A percentile compares a stretch with the other conserved stretches of the same genome.
Evolutionary conservation across 371 early-diverging fungal genomes (phyloP).

Genomic region (Mucor ambiguus): DNA sequence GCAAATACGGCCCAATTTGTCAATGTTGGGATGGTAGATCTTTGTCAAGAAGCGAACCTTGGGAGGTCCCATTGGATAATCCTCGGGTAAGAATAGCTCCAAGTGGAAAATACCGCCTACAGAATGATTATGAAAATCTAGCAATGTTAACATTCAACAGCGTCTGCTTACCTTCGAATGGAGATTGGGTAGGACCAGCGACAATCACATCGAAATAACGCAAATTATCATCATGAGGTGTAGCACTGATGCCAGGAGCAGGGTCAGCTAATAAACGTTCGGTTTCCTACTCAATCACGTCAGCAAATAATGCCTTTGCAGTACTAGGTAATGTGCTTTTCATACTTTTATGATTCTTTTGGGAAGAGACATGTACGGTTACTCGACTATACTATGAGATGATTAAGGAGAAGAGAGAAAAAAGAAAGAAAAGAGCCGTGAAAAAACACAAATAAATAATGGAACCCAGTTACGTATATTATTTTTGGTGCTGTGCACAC

Average conservation of each 20-base stretch:
- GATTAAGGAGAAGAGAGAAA: constrained; percentile 1
- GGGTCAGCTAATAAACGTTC: constrained; percentile 94
- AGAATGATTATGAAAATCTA: not conserved
- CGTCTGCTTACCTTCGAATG: constrained; percentile 88
- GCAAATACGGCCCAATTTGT: constrained; percentile 98
- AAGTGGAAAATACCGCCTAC: constrained; percentile 95
- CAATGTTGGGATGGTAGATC: constrained; percentile 99
- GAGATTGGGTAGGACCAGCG: constrained; percentile 94
- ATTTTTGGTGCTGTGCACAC: too few species aligned
- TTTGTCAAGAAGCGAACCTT: constrained; percentile 98
- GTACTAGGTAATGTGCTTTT: not conserved
- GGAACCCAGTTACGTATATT: not conserved
- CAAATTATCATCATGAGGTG: constrained; percentile 92
- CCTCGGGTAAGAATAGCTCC: constrained; percentile 96
- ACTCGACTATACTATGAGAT: not conserved
- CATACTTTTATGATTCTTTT: constrained; percentile 82
- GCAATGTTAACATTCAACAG: not conserved
- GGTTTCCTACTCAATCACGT: constrained; percentile 74
- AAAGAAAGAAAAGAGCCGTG: not conserved
- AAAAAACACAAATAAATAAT: not conserved
- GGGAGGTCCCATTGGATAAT: constrained; percentile 99
- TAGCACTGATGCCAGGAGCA: constrained; percentile 94
- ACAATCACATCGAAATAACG: constrained; percentile 98
- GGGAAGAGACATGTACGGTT: constrained; percentile 61
- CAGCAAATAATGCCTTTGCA: not conserved